A percentile compares a stretch with the other conserved stretches of the same genome.
Evolutionary conservation across 495 filamentous ascomycete species (phyloP).

Genomic region (Neurospora sp.): DNA sequence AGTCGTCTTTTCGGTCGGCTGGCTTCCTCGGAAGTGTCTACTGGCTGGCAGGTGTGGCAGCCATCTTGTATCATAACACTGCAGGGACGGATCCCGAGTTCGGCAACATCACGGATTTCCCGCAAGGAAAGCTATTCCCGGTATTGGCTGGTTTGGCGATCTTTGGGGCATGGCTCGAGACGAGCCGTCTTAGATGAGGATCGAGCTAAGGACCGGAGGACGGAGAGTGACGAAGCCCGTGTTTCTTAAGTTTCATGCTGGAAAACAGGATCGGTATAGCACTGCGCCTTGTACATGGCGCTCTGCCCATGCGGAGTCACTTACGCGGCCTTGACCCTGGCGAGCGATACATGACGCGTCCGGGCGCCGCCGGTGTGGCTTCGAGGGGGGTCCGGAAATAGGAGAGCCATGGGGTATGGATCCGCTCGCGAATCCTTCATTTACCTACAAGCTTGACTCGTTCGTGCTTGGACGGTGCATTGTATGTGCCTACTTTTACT

Average conservation of each 20-base stretch:
- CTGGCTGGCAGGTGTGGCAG: slow-evolving; percentile 38
- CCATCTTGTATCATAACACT: slow-evolving; percentile 39
- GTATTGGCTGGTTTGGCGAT: slow-evolving; percentile 14
- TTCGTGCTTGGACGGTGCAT: not conserved
- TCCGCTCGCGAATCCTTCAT: not conserved
- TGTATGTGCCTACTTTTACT: not conserved
- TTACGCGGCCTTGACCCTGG: not conserved
- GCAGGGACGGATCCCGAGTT: slow-evolving; percentile 46
- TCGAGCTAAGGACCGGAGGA: not conserved
- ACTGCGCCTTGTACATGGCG: not conserved
- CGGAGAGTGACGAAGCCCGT: not conserved
- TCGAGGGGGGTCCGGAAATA: not conserved
- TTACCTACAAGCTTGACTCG: not conserved
- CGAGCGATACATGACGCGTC: not conserved
- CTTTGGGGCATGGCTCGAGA: slow-evolving; percentile 27
- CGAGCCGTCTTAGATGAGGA: not conserved
- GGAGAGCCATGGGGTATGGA: not conserved
- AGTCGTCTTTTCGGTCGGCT: slow-evolving; percentile 27
- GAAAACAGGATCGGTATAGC: not conserved
- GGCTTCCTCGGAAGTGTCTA: slow-evolving; percentile 39
- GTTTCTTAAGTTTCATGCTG: not conserved
- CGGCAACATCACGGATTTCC: slow-evolving; percentile 35
- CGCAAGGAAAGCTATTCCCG: slow-evolving; percentile 33
- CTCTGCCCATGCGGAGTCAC: not conserved
- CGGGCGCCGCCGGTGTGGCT: not conserved